Conservation (phyloP, 1,139 yeast genomes). For the Pneumocystis jirovecii region DNA sequence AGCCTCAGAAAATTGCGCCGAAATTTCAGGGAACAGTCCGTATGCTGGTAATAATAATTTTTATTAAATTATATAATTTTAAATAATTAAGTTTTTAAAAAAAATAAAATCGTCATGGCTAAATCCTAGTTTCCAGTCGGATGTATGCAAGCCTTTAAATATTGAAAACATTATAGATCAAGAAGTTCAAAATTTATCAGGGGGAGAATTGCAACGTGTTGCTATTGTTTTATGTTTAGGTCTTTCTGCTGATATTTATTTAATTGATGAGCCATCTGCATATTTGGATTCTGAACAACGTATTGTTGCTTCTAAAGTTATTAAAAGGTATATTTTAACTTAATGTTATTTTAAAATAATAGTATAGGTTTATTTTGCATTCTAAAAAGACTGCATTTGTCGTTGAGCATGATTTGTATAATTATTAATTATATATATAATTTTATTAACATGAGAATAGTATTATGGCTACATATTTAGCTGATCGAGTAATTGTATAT, state of each 20-base stretch:
- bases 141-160: slow-evolving; percentile 86
- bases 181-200: slow-evolving; percentile 92
- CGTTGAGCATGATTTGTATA: slow-evolving; percentile 87
- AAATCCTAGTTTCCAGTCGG: slow-evolving; percentile 95
- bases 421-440: slow-evolving; percentile 29
- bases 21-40: slow-evolving; percentile 97
- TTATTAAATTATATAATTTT: not conserved
- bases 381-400: slow-evolving; percentile 94
- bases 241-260: slow-evolving; percentile 84
- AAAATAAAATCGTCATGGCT: slow-evolving; percentile 87
- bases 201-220: slow-evolving; percentile 99
- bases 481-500: slow-evolving; percentile 94
- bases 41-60: slow-evolving; percentile 37
- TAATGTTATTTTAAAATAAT: not conserved
- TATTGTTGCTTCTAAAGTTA: slow-evolving; percentile 95
- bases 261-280: slow-evolving; percentile 97
- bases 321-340: slow-evolving; percentile 41
- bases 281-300: slow-evolving; percentile 98
- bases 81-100: slow-evolving; percentile 45
- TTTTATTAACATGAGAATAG: not conserved
- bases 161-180: slow-evolving; percentile 92
- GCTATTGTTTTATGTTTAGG: slow-evolving; percentile 93
- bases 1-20: slow-evolving; percentile 97
- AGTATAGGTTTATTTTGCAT: slow-evolving; percentile 55
- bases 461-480: slow-evolving; percentile 88